Evolutionary conservation across 1,284 basidiomycete species (phyloP), one percentile per base, ranked within the genome.

Genomic region (Agaricales sp.): DNA sequence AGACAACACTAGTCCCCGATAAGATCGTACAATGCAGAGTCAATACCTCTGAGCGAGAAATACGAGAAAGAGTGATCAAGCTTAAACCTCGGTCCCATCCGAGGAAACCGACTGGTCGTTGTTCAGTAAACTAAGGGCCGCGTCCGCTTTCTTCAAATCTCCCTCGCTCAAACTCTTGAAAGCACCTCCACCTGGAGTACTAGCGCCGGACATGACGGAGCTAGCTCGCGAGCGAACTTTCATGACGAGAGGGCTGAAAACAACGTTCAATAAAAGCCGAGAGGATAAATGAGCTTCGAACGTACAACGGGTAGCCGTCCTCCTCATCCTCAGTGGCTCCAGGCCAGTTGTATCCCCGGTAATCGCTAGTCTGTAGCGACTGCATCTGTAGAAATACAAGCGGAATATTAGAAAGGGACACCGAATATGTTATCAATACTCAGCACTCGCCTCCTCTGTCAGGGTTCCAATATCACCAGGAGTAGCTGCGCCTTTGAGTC

Each of bases 401-500:
- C n/a, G n/a, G n/a, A 14, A 47, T 46, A 43, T 50, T 44, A 47
- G 23, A 45, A 35, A 38, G 24, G 43, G 24, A 49, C 41, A 41
- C 24, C 44, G 38, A n/a, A 49, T 47, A 46, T 20, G 20, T 41
- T 19, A 20, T 16, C 14, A 12, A 12, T 30, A 51, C 54, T 25
- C 3, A 14, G 16, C 22, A 57, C 69, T 26, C 53, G 83, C 82
- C 71, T 93, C 88, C 67, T 94, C 91, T 1, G 92, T 95, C 51
- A 97, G 71, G 14, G 93, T 97, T n/a, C 89, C 92, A 54, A 94
- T 74, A 69, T 95, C 89, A 6, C 90, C 93, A 0, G 92, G 92
- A 0, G 93, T 96, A 58, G 87, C 87, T 49, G 81, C 70, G 2
- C 90, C 89, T 16, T 81, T 76, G 67, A 89, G 78, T 55, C 85